Base-by-base conservation (phyloP, 371 early-diverging fungal species). In the Actinomortierella ambigua region DNA sequence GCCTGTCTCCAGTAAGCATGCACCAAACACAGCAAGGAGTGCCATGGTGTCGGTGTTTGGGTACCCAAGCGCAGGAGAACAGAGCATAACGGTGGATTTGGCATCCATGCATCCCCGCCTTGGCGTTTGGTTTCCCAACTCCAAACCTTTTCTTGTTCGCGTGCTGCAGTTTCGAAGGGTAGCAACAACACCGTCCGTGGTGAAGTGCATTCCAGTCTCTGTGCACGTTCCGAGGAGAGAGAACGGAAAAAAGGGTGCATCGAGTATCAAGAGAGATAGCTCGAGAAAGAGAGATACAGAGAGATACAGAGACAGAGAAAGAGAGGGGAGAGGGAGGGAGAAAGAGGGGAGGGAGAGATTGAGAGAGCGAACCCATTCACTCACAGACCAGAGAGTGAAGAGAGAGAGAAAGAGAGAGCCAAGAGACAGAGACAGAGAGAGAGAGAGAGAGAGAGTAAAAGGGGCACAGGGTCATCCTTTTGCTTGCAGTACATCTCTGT, bases 51-150 rank as follows among this genome's bases (percentile, higher is more conserved):
- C n/a, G n/a, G n/a, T n/a, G n/a, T n/a, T n/a, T n/a, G n/a, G n/a
- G n/a, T n/a, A n/a, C n/a, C n/a, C n/a, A n/a, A n/a, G n/a, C n/a
- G n/a, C n/a, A n/a, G n/a, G n/a, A n/a, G n/a, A n/a, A n/a, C n/a
- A n/a, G n/a, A n/a, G n/a, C n/a, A n/a, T n/a, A n/a, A n/a, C n/a
- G n/a, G n/a, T n/a, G n/a, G n/a, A n/a, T n/a, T n/a, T n/a, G n/a
- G n/a, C n/a, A n/a, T n/a, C n/a, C n/a, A 27, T 51, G 34, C 9
- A 51, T 17, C 29, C 29, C 52, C n/a, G 40, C 53, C 22, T 53
- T 53, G 41, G 53, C 34, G 53, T 53, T 53, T 40, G 29, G 40
- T 18, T n/a, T n/a, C 53, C 34, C 22, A 53, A 22, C 53, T 53
- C 40, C 22, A 40, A 53, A 14, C 40, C 53, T 34, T 34, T 34